Evolutionary conservation across 176 grass and related monocot genomes (phyloP).

Genomic region (Musa acuminata): DNA sequence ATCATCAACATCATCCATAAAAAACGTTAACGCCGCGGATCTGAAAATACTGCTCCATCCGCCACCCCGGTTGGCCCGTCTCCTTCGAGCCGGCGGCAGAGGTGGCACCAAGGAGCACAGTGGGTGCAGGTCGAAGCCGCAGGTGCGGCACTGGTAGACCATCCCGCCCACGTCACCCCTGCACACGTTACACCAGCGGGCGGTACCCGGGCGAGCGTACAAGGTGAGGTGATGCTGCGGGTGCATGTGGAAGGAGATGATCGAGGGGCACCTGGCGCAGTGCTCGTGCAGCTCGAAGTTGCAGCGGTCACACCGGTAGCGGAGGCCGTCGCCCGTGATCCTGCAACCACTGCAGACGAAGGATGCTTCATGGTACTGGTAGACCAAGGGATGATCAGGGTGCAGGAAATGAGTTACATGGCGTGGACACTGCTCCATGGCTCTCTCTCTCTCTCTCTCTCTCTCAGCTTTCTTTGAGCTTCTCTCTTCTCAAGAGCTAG

Average conservation of each 20-base stretch:
- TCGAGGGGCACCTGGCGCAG: neutral
- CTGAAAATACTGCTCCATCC: neutral
- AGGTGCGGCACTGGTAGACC: neutral
- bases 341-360: neutral
- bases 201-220: too few species aligned
- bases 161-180: neutral
- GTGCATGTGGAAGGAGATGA: neutral
- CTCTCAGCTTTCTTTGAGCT: too few species aligned
- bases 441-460: too few species aligned
- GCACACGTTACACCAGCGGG: neutral
- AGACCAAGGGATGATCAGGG: too few species aligned
- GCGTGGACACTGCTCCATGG: too few species aligned
- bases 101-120: neutral
- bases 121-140: neutral
- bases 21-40: fast-evolving
- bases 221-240: neutral
- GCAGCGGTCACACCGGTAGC: neutral
- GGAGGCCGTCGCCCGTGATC: neutral
- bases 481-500: too few species aligned
- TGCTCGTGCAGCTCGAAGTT: neutral
- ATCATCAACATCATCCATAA: too few species aligned
- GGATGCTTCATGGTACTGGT: too few species aligned
- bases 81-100: neutral
- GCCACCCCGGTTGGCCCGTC: neutral
- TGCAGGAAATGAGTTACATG: too few species aligned